Conservation (phyloP, 257 asterid genomes). For the Solanum bulbocastanum region DNA sequence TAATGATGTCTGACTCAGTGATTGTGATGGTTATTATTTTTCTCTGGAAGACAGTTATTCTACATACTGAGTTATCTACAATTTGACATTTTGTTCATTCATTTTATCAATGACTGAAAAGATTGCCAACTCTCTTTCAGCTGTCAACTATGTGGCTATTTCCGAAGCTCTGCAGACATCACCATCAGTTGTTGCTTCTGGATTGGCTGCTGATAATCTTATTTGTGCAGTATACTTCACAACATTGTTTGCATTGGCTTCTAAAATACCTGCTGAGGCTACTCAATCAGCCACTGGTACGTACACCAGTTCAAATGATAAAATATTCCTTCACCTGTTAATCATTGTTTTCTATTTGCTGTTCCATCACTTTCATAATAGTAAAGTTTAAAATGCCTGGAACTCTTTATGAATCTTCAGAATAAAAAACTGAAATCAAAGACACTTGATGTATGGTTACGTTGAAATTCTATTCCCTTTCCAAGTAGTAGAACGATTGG, state of each 20-base stretch:
- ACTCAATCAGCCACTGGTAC: conserved; percentile 38
- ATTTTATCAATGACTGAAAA: not conserved
- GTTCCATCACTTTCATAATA: not conserved
- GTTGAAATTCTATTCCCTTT: not conserved
- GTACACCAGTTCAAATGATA: not conserved
- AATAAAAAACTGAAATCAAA: not conserved
- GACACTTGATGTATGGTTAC: not conserved
- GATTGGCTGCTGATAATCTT: conserved; percentile 93
- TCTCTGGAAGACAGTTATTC: not conserved
- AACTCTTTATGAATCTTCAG: not conserved
- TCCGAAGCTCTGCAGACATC: conserved; percentile 77
- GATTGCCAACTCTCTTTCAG: conserved; percentile 22
- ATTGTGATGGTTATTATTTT: not conserved
- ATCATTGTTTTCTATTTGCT: not conserved
- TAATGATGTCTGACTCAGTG: not conserved
- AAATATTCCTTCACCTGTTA: not conserved
- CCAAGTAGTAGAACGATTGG: not conserved
- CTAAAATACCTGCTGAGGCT: conserved; percentile 71
- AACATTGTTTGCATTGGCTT: conserved; percentile 71
- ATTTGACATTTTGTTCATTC: not conserved
- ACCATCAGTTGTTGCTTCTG: conserved; percentile 89
- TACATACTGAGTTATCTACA: not conserved
- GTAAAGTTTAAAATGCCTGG: not conserved
- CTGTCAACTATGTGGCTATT: conserved; percentile 94
- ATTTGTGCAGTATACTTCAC: conserved; percentile 86